phyloP scores from a whole-genome alignment of 2,329 filamentous ascomycete genomes.

The Fusarium palustre region DNA sequence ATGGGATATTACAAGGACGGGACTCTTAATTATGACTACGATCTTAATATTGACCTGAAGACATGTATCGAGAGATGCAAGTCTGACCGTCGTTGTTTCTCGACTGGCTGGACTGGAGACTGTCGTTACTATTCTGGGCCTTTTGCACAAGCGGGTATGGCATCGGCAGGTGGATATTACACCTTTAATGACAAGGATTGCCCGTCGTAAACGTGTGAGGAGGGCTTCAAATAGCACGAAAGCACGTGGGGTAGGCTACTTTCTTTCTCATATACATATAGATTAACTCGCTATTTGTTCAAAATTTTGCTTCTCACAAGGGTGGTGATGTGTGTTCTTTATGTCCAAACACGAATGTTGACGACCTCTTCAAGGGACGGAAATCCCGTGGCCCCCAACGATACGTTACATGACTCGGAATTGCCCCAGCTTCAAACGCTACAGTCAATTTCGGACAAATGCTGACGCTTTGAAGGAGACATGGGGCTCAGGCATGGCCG shows the following conservation, averaged over 20 bases:
- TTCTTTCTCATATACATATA: neutral
- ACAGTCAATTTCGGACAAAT: neutral
- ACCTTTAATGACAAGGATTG: neutral
- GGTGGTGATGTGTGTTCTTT: neutral
- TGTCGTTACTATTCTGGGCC: too few relatives aligned
- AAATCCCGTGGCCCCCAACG: neutral
- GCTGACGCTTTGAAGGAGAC: neutral
- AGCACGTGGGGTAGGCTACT: rapidly evolving
- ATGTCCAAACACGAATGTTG: rapidly evolving
- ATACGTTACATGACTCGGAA: neutral
- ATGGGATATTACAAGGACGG: too few relatives aligned
- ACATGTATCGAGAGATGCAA: too few relatives aligned
- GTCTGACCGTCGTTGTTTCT: too few relatives aligned
- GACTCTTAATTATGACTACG: too few relatives aligned
- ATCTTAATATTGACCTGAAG: too few relatives aligned
- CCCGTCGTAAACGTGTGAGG: neutral
- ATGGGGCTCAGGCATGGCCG: neutral
- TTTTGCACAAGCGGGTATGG: too few relatives aligned
- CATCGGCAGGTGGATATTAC: too few relatives aligned
- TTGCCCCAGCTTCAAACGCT: neutral
- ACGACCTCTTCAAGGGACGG: rapidly evolving
- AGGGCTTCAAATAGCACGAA: neutral
- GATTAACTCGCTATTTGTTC: neutral
- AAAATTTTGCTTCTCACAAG: neutral
- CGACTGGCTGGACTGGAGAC: neutral